These are phyloP conservation scores for Debaryomyces singareniensis DNA, from an alignment of 1,139 yeast genomes.

Conservation along the genomic window DNA sequence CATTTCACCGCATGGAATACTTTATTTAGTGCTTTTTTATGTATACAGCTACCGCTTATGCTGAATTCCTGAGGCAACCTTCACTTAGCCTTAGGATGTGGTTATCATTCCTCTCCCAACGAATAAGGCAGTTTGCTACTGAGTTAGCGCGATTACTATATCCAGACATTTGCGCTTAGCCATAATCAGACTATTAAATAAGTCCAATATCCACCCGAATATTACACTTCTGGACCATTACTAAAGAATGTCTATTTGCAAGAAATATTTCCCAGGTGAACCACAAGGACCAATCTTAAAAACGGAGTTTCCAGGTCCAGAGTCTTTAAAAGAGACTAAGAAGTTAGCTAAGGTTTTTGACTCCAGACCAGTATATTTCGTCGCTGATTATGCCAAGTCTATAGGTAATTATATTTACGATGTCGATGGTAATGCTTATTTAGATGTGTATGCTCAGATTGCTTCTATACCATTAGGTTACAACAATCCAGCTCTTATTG, in stretches of 20 bases:
- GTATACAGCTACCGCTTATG: no score
- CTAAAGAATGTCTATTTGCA: slow-evolving; percentile 28
- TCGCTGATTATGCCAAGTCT: slow-evolving; percentile 64
- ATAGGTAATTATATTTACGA: slow-evolving; percentile 67
- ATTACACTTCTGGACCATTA: no score
- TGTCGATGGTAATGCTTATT: slow-evolving; percentile 59
- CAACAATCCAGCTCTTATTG: slow-evolving; percentile 64
- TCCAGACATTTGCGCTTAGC: no score
- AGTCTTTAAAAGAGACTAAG: slow-evolving; percentile 38
- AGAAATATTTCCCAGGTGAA: slow-evolving; percentile 59
- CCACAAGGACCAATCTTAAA: slow-evolving; percentile 54
- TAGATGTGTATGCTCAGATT: slow-evolving; percentile 73
- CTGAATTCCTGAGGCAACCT: no score
- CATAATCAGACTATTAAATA: no score
- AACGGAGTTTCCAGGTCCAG: slow-evolving; percentile 58
- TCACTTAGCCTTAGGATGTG: no score
- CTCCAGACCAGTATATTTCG: slow-evolving; percentile 59
- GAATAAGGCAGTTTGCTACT: no score
- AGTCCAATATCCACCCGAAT: no score
- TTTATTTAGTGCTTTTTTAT: no score
- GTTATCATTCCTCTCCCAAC: no score
- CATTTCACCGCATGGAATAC: no score
- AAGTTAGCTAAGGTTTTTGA: slow-evolving; percentile 54
- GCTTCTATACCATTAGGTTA: slow-evolving; percentile 76
- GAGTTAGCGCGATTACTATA: no score